Conservation (phyloP, 225 moss, liverwort and hornwort genomes). For the Pseudisothecium myosuroides region DNA sequence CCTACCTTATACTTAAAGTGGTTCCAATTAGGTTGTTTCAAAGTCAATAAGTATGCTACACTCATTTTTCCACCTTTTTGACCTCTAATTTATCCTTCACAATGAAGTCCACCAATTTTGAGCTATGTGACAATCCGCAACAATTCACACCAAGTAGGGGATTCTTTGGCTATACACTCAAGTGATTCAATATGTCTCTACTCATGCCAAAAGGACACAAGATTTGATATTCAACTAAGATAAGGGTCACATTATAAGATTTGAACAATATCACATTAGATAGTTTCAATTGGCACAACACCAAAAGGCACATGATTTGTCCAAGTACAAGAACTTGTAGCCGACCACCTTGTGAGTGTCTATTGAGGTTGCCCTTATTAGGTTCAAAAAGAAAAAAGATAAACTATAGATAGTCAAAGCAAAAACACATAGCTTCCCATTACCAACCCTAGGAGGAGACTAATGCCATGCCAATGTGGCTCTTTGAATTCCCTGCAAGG, state of each 20-base stretch:
- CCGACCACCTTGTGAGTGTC: fast-evolving
- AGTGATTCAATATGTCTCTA: too few relatives aligned
- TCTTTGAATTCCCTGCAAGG: fast-evolving
- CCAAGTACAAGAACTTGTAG: fast-evolving
- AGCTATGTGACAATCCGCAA: fast-evolving
- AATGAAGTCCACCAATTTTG: fast-evolving
- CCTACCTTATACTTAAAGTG: not conserved
- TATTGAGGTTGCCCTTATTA: not conserved
- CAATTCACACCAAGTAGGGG: fast-evolving
- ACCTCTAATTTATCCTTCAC: fast-evolving
- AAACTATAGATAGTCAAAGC: fast-evolving
- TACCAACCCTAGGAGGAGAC: fast-evolving
- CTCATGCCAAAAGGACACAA: fast-evolving
- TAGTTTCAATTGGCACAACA: fast-evolving
- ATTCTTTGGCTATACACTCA: not conserved
- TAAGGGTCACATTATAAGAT: not conserved
- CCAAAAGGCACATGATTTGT: too few relatives aligned
- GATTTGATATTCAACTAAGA: not conserved
- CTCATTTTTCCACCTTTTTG: not conserved
- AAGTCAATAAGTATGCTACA: not conserved
- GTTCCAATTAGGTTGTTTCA: not conserved
- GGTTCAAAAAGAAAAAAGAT: not conserved
- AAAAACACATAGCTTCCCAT: not conserved
- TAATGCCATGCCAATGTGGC: not conserved
- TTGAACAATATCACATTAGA: fast-evolving